Evolutionary conservation across 768 basidiomycete genomes (phyloP).

Genomic region (Rhodotorula babjevae): DNA sequence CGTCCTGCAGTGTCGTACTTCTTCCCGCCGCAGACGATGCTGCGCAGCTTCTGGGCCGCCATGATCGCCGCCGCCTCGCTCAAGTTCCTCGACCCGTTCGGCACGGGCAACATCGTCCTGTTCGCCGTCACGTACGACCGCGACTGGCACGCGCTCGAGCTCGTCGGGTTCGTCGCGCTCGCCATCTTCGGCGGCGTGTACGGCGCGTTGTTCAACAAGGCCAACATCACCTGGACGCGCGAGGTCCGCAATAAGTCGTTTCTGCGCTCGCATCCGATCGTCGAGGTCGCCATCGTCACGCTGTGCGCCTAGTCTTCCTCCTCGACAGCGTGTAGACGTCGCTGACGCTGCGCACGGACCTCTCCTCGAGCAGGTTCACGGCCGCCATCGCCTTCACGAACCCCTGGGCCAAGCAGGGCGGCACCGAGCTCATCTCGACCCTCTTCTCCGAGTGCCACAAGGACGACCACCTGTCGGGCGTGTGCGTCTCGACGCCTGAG

Average conservation of each 20-base stretch:
- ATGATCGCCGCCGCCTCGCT: conserved; percentile 78
- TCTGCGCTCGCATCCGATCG: conserved; percentile 69
- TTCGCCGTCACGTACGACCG: conserved; percentile 87
- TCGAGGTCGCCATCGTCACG: conserved; percentile 75
- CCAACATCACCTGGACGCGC: conserved; percentile 82
- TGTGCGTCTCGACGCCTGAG: conserved; percentile 58
- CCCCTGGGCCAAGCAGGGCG: conserved; percentile 81
- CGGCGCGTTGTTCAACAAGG: conserved; percentile 84
- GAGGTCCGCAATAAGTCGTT: conserved; percentile 75
- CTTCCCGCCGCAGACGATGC: conserved; percentile 64
- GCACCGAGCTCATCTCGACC: conserved; percentile 83
- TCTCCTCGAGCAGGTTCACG: conserved; percentile 52
- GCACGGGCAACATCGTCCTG: conserved; percentile 86
- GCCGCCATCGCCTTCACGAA: conserved; percentile 76
- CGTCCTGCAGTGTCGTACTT: conserved; percentile 56
- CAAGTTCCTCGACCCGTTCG: conserved; percentile 82
- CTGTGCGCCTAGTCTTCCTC: conserved; percentile 14
- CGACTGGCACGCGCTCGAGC: conserved; percentile 90
- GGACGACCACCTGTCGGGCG: conserved; percentile 57
- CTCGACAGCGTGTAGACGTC: not conserved
- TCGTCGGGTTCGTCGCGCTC: conserved; percentile 74
- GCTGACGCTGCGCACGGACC: not conserved
- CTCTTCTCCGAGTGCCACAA: conserved; percentile 70
- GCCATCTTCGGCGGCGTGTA: conserved; percentile 91
- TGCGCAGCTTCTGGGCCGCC: conserved; percentile 65